A percentile compares a stretch with the other conserved stretches of the same genome.
Conservation (phyloP, 306 rosid species). For the Rosa lucieae region DNA sequence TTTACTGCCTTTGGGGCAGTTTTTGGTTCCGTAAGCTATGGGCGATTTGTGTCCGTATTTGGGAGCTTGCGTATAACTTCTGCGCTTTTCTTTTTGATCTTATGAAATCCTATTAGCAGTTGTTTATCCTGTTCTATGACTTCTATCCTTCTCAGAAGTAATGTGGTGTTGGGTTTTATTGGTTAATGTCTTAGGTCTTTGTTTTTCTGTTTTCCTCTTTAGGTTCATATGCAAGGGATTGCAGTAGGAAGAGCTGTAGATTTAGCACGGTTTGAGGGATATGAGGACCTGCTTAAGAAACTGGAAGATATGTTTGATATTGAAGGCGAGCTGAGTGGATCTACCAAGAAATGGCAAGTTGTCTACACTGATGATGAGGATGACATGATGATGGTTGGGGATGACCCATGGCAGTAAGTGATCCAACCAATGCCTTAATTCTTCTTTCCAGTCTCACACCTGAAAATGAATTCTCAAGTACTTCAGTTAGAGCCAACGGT, state of each 20-base stretch:
- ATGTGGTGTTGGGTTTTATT: not conserved
- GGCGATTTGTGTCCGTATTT: not conserved
- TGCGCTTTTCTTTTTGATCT: not conserved
- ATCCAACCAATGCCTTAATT: conserved; percentile 11
- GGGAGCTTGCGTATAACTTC: not conserved
- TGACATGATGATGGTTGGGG: conserved; percentile 98
- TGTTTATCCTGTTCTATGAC: not conserved
- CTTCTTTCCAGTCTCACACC: not conserved
- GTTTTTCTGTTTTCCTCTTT: conserved; percentile 7
- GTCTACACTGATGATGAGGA: conserved; percentile 96
- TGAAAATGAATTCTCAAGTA: conserved; percentile 4
- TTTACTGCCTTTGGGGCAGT: not conserved
- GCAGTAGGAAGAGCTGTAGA: conserved; percentile 99
- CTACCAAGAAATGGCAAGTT: conserved; percentile 78
- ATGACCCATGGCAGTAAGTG: conserved; percentile 98
- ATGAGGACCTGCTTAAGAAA: conserved; percentile 74
- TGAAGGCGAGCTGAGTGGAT: conserved; percentile 75
- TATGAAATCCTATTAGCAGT: not conserved
- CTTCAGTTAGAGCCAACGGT: not conserved
- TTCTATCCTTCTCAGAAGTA: not conserved
- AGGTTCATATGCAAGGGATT: conserved; percentile 99
- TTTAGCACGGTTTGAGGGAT: conserved; percentile 72
- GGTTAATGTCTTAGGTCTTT: not conserved
- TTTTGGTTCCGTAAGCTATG: not conserved
- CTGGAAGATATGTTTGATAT: conserved; percentile 95